Conservation (phyloP, 2,329 filamentous ascomycete species). For the Hortaea werneckii region DNA sequence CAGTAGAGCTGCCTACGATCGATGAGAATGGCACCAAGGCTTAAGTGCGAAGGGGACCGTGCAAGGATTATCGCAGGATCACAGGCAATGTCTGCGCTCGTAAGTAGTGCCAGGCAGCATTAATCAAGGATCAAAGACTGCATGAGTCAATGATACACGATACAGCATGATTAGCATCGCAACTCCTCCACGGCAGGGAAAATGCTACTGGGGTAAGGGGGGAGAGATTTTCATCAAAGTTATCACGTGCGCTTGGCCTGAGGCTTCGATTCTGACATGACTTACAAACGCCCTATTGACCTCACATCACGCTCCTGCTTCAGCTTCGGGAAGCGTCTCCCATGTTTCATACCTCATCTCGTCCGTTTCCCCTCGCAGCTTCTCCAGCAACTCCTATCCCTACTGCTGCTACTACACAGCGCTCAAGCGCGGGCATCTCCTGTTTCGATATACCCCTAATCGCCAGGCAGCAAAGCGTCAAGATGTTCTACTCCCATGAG, state of each 20-base stretch:
- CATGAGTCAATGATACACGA: too few relatives aligned
- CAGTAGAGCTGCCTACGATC: constrained; percentile 52
- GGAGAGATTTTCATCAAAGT: not conserved
- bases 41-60: not conserved
- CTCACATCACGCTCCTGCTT: not conserved
- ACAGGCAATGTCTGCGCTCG: too few relatives aligned
- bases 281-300: not conserved
- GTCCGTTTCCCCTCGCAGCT: not conserved
- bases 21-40: constrained; percentile 11
- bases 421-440: not conserved
- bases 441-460: not conserved
- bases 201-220: too few relatives aligned
- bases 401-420: too few relatives aligned
- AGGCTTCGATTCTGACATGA: not conserved
- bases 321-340: too few relatives aligned
- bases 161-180: too few relatives aligned
- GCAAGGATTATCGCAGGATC: too few relatives aligned
- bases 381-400: not conserved
- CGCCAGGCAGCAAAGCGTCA: not conserved
- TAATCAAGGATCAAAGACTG: too few relatives aligned
- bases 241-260: not conserved
- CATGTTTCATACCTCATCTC: too few relatives aligned
- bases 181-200: too few relatives aligned
- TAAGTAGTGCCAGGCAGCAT: too few relatives aligned
- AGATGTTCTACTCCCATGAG: constrained; percentile 94